Evolutionary conservation across 2,329 filamentous ascomycete species (phyloP), one percentile per base, ranked within the genome.

Genomic region (Chlorencoelia australis): DNA sequence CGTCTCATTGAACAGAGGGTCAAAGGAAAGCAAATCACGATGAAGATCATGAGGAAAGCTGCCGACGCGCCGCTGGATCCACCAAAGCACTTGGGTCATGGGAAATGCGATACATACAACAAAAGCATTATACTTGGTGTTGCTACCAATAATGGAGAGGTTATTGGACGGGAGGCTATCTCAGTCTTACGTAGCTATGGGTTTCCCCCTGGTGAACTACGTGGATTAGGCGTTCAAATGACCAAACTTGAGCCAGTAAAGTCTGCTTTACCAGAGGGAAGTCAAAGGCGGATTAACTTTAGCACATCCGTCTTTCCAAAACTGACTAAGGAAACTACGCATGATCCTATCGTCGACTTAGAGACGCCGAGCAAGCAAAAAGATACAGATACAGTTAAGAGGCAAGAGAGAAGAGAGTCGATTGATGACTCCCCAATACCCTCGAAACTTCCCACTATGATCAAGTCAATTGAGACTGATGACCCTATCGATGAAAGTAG

Each of bases 1-100:
- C 73, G 91, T 1, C 63, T 98, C 13, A 54, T 87, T 15, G 83
- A 87, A 45, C 86, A 95, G 55, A 71, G 79, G 19, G 86, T 95
- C 35, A 93, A 82, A 53, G 91, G 91, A 10, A 82, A 74, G 46
- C 84, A 94, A 44, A 66, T 98, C 33, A 94, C 87, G 0, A 76
- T 98, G 68, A 96, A 95, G 56, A 81, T 98, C 42, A 95, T 98
- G 87, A 75, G 82, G 43, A 76, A 89, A 43, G 76, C 88, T 11
- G 66, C 78, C 15, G 83, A 94, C 61, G 89, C 91, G 11, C 91
- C 91, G 0, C 62, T 95, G 11, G 88, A 96, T 55, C 86, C 91
- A 2, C 77, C 81, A 0, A 98, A 98, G 54, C 87, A 95, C 60
- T 68, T 98, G 1, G 91, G 91, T 0, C 91, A 96, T 59, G 91